Evolutionary conservation across 106 monocot genomes (phyloP).

Genomic region (Dendrobium nobile): DNA sequence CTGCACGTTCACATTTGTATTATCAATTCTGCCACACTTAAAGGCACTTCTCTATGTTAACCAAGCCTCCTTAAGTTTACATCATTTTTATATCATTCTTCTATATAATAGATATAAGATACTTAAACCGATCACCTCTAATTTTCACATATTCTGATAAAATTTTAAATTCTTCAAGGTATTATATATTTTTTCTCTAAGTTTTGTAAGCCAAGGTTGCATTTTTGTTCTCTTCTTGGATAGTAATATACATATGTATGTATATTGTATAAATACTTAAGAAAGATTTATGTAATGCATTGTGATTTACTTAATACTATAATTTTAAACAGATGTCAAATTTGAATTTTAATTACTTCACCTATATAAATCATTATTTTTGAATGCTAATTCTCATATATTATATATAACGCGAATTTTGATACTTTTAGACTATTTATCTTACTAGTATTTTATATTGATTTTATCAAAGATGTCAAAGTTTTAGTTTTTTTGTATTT

Average conservation of each 20-base stretch:
- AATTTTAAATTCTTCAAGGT: neutral
- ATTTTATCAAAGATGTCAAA: neutral
- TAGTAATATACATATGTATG: neutral
- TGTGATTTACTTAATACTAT: too few species aligned
- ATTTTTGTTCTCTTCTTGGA: too few species aligned
- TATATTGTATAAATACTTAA: neutral
- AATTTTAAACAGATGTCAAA: too few species aligned
- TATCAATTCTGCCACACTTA: neutral
- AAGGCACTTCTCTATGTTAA: neutral
- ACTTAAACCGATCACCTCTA: too few species aligned
- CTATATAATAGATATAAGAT: too few species aligned
- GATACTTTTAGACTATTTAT: neutral
- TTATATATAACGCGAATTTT: neutral
- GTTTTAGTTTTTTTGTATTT: neutral
- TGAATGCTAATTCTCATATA: neutral
- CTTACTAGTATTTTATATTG: neutral
- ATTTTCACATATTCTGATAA: too few species aligned
- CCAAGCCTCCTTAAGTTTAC: neutral
- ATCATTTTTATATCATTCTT: too few species aligned
- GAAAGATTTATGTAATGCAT: too few species aligned
- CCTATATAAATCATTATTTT: neutral
- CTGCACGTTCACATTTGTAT: neutral
- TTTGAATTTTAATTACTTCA: too few species aligned
- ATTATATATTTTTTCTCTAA: neutral
- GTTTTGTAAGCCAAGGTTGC: too few species aligned